Percentiles rank a stretch among this genome's conserved stretches.
phyloP scores from a whole-genome alignment of 176 grass and related monocot genomes.

The Rhynchospora pubera region DNA sequence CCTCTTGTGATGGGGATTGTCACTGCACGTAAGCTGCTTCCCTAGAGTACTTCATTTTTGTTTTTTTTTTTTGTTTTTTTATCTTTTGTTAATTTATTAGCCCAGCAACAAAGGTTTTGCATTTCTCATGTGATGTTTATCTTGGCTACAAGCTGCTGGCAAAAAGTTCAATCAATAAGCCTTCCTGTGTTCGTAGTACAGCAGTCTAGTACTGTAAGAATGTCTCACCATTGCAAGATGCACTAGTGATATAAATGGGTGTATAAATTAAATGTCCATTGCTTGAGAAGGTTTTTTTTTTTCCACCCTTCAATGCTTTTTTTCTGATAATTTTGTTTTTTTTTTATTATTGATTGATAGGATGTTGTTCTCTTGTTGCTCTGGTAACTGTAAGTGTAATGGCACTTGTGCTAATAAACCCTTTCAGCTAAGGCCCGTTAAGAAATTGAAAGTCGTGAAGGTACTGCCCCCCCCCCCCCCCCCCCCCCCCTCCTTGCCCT shows the following conservation, averaged over 20 bases:
- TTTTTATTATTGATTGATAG: conserved; percentile 31
- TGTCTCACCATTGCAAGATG: not conserved
- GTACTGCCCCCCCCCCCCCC: conserved; percentile 28
- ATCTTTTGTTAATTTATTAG: conserved; percentile 26
- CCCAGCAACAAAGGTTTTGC: not conserved
- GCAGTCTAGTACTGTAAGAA: not conserved
- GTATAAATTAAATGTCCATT: not conserved
- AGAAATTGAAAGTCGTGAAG: conserved; percentile 73
- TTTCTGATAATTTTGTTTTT: conserved; percentile 20
- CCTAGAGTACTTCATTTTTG: not conserved
- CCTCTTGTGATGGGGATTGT: conserved; percentile 65
- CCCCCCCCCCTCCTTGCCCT: not conserved
- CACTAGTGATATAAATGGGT: not conserved
- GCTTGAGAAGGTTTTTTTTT: not conserved
- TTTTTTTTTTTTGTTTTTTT: too few species aligned
- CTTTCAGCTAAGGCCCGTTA: conserved; percentile 73
- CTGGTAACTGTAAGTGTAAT: conserved; percentile 74
- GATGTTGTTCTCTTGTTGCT: conserved; percentile 94
- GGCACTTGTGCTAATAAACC: conserved; percentile 64
- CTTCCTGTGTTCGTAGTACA: not conserved
- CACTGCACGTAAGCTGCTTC: conserved; percentile 60
- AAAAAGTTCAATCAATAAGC: not conserved
- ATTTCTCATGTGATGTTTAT: too few species aligned
- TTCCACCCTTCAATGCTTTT: not conserved
- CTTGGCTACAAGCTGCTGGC: not conserved